These are phyloP conservation scores for Fennellomyces sp. DNA, from an alignment of 371 early-diverging fungal species.

Conservation along the genomic window DNA sequence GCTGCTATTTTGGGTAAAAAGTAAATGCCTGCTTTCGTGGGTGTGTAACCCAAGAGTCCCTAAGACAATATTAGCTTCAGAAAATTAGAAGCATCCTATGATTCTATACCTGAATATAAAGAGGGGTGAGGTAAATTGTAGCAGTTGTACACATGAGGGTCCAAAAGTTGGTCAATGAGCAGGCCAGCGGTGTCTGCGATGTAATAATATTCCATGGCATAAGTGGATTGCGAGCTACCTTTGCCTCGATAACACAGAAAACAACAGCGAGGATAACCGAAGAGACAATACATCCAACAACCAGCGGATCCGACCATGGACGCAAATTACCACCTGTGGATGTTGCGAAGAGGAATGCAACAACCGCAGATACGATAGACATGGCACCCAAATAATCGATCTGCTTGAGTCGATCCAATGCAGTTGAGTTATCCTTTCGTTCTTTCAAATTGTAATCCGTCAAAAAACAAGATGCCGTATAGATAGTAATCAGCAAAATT, in stretches of 20 bases:
- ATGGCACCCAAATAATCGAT: slow-evolving; percentile 69
- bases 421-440: slow-evolving; percentile 36
- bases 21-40: slow-evolving; percentile 44
- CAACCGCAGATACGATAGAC: slow-evolving; percentile 51
- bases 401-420: slow-evolving; percentile 54
- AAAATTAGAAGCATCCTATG: neutral
- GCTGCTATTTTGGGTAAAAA: slow-evolving; percentile 36
- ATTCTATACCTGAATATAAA: slow-evolving; percentile 34
- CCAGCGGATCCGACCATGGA: slow-evolving; percentile 62
- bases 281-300: slow-evolving; percentile 57
- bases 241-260: slow-evolving; percentile 64
- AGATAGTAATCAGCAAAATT: slow-evolving; percentile 57
- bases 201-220: slow-evolving; percentile 55
- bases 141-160: slow-evolving; percentile 35
- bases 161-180: slow-evolving; percentile 39
- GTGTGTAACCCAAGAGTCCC: slow-evolving; percentile 39
- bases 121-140: slow-evolving; percentile 35
- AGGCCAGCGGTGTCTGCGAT: slow-evolving; percentile 40
- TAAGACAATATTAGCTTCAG: slow-evolving; percentile 1
- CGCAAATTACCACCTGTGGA: slow-evolving; percentile 68
- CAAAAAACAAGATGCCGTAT: slow-evolving; percentile 40
- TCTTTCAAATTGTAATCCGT: slow-evolving; percentile 45
- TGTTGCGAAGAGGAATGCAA: slow-evolving; percentile 61
- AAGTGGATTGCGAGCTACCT: slow-evolving; percentile 62
- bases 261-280: slow-evolving; percentile 42